Base-by-base conservation (phyloP, 768 basidiomycete genomes). In the Suillus tomentosus region DNA sequence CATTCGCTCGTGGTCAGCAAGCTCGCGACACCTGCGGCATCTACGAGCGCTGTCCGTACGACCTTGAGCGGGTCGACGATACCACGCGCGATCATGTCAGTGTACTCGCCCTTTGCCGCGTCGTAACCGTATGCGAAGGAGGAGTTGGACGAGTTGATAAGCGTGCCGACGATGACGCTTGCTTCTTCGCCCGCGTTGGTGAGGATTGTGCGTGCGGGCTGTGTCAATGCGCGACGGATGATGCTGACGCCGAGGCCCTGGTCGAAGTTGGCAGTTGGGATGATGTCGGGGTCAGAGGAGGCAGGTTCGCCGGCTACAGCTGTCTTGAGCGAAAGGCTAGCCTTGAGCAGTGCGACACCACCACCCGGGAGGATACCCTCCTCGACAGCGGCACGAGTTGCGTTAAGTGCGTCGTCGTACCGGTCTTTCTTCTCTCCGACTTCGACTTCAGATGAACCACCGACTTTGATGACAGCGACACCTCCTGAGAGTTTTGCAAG, bases 401-500 rank as follows among this genome's bases (percentile, higher is more conserved):
- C 95, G 76, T 97, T 97, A 55, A 98, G 84, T 1, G 96, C 96
- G 73, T 96, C 95, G 69, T 98, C 96, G 73, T 97, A 98, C 43
- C 96, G 85, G 76, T 99, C 96, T 87, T 99, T 97, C 93, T 98
- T 99, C 86, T 99, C 96, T 8, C 96, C 85, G 65, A 99, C 96
- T 79, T 98, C 96, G 60, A 98, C 96, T 78, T 99, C 96, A 60
- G 85, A 87, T 27, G 89, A 81, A 19, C 96, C 96, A 62, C 96
- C 96, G 66, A 98, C 96, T 79, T 94, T 95, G 85, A 98, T 98
- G 79, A 99, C 96, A 17, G 96, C 96, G 55, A 99, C 96, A 78
- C 96, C 96, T 53, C 96, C 96, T 51, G 86, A 87, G 61, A 99
- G 84, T 85, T 99, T 99, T 67, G 96, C 96, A 53, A 99, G 85